Base-by-base conservation (phyloP, 2,329 filamentous ascomycete genomes). In the Intubia oerlemansii region DNA sequence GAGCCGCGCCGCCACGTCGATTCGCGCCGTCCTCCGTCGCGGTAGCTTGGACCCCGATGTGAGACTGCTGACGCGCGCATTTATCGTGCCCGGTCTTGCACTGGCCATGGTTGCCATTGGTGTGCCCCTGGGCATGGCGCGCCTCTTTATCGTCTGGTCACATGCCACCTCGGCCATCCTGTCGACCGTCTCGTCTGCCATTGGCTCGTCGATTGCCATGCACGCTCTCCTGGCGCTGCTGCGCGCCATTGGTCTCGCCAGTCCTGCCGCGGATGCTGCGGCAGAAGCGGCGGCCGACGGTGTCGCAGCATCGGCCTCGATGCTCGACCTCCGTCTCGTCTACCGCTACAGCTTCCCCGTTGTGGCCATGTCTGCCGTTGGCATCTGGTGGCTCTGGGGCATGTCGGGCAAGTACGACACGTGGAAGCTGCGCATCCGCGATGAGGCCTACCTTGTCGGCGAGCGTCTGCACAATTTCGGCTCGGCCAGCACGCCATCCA, bases 361-460 rank as follows among this genome's bases (percentile, higher is more conserved):
- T 5, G 55, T 63, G 14, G 58, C 60, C 3, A 48, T 66, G 3
- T 47, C 64, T 14, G 54, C 61, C 3, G 40, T 64, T 5, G 42
- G 49, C 4, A 41, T 55, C 4, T 48, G 59, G 17, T 45, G 52
- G 2, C 43, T 63, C 7, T 62, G 56, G 43, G 59, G 62, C 9
- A 44, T 73, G n/a, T 43, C 63, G 7, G 52, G 62, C 25, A 62
- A 80, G 29, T 62, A 88, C 29, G 63, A 66, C 26, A 56, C 67
- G 13, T 95, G 85, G 84, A 69, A 78, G 41, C 60, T 71, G 32
- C 67, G 74, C 33, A 81, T 98, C 26, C 62, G 81, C 22, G 90
- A 98, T 47, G 90, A 98, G 51, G 84, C 91, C 1, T 98, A 98
- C 47, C 56, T 98, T 25, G 88, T 95, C 44, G 88, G 88, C 3